Evolutionary conservation across 78 protist genomes (phyloP).

Genomic region (Andalucia godoyi): DNA sequence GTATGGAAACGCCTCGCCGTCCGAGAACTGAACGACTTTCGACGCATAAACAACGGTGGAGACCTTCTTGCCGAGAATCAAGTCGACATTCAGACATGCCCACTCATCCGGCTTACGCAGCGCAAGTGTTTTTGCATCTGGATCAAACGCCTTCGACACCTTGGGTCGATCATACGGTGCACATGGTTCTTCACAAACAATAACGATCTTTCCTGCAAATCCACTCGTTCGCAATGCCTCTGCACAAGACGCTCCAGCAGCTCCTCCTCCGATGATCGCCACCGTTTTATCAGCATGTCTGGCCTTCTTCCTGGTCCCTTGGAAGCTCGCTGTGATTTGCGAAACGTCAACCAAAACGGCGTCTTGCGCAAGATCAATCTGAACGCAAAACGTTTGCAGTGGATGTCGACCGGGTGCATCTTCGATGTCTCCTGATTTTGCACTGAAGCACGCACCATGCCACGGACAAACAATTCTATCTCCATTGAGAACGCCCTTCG

Average conservation of each 20-base stretch:
- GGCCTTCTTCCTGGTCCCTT: no score
- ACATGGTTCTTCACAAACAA: not conserved
- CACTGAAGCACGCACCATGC: slow-evolving; percentile 29
- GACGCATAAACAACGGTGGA: no score
- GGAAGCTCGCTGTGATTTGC: no score
- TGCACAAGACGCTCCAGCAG: not conserved
- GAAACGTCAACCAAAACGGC: no score
- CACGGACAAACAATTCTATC: slow-evolving; percentile 1
- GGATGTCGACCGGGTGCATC: slow-evolving; percentile 6
- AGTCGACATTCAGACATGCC: no score
- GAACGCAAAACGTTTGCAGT: not conserved
- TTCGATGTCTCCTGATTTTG: slow-evolving; percentile 18
- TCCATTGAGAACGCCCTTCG: slow-evolving; percentile 10
- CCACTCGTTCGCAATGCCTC: slow-evolving; percentile 1
- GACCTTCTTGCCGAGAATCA: no score
- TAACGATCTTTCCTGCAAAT: not conserved
- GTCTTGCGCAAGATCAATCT: no score
- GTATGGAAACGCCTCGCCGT: no score
- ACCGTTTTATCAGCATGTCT: no score
- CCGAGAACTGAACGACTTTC: no score
- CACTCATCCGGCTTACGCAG: no score
- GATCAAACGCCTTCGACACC: slow-evolving; percentile 9
- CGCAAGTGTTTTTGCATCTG: no score
- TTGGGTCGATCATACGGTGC: slow-evolving; percentile 12
- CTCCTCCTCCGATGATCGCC: slow-evolving; percentile 14